A percentile compares a stretch with the other conserved stretches of the same genome.
phyloP scores from a whole-genome alignment of 257 asterid species.

The Marsdenia floribunda region DNA sequence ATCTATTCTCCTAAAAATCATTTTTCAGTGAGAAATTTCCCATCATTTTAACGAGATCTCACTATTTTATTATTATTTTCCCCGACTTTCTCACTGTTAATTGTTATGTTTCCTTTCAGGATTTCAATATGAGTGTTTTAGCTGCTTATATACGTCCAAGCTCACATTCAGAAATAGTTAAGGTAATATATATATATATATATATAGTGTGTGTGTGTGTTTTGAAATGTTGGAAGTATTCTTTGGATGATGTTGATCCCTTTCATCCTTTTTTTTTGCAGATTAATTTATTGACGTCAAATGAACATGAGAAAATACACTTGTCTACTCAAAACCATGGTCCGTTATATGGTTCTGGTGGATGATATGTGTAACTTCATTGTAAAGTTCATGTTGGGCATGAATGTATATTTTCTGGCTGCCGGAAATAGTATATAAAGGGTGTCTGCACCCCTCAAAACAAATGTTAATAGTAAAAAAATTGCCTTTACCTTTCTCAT shows the following conservation, averaged over 20 bases:
- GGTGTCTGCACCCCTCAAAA: too few species aligned
- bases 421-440: not conserved
- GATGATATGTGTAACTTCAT: conserved; percentile 30
- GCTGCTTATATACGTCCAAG: conserved; percentile 82
- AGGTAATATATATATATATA: conserved; percentile 33
- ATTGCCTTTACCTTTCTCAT: too few species aligned
- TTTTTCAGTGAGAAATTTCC: not conserved
- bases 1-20: not conserved
- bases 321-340: conserved; percentile 33
- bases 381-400: not conserved
- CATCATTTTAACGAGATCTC: not conserved
- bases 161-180: conserved; percentile 78
- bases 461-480: too few species aligned
- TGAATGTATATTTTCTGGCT: not conserved
- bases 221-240: not conserved
- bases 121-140: conserved; percentile 79
- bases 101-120: conserved; percentile 42
- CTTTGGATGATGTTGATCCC: conserved; percentile 16
- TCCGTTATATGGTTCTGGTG: conserved; percentile 55
- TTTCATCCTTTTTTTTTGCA: conserved; percentile 25
- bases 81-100: conserved; percentile 8
- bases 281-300: conserved; percentile 68
- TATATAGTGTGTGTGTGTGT: too few species aligned
- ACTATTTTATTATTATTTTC: not conserved
- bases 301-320: conserved; percentile 42